Percentiles rank a stretch among this genome's conserved stretches.
Conservation (phyloP, 1,139 yeast genomes). For the Magnusiomyces fungicola region DNA sequence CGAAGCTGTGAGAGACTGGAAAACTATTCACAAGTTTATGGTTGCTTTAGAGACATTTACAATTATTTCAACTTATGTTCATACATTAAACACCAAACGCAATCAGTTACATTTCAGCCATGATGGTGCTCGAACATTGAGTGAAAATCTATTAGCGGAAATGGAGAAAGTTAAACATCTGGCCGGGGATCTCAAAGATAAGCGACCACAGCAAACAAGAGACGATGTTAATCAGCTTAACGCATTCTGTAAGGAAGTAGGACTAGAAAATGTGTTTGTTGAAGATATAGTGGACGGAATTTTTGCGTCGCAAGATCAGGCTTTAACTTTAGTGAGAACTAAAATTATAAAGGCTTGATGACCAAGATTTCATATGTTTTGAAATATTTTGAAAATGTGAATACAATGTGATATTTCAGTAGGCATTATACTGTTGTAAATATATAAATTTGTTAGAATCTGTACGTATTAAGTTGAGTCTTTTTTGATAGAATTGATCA, state of each 20-base stretch:
- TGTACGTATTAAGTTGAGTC: no score
- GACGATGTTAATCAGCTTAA: conserved; percentile 17
- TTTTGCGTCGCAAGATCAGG: conserved; percentile 9
- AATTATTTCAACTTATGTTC: conserved; percentile 20
- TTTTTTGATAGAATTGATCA: no score
- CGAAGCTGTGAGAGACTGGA: conserved; percentile 2
- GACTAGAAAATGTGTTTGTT: conserved; percentile 15
- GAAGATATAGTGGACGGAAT: conserved; percentile 23
- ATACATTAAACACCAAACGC: conserved; percentile 19
- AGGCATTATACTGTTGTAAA: no score
- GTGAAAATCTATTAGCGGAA: conserved; percentile 7
- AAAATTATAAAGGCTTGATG: neutral
- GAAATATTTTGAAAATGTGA: no score
- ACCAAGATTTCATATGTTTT: no score
- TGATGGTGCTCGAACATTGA: conserved; percentile 14
- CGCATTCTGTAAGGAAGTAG: conserved; percentile 21
- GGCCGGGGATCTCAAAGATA: conserved; percentile 20
- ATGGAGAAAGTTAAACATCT: conserved; percentile 14
- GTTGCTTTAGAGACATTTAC: conserved; percentile 27
- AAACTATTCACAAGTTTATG: conserved; percentile 24
- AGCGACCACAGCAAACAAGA: conserved; percentile 15
- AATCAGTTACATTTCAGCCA: conserved; percentile 12
- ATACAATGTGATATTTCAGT: no score
- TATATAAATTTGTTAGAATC: no score
- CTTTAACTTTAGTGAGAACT: conserved; percentile 10